These are phyloP conservation scores for Quercus aquifolioides DNA, from an alignment of 306 rosid genomes.

Conservation along the genomic window DNA sequence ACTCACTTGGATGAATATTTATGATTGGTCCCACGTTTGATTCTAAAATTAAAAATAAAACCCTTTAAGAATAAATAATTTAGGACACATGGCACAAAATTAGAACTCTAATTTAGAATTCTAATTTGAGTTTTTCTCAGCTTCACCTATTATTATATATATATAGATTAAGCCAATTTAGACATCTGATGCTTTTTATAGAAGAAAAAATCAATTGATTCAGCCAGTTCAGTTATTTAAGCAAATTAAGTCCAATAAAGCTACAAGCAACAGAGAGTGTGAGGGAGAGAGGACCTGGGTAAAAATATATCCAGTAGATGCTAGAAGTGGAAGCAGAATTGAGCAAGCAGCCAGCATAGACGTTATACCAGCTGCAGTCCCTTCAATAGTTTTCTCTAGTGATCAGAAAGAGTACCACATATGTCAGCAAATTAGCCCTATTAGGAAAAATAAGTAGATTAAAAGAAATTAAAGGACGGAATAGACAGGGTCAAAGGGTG, in stretches of 20 bases:
- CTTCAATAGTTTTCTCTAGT: conserved; percentile 97
- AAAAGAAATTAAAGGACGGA: not conserved
- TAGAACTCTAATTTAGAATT: too few species aligned
- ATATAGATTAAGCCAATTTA: not conserved
- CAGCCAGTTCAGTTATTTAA: not conserved
- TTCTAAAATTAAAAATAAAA: too few species aligned
- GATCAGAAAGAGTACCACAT: conserved; percentile 22
- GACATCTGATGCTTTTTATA: not conserved
- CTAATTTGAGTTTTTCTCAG: too few species aligned
- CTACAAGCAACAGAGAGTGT: conserved; percentile 15
- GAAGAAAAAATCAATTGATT: not conserved
- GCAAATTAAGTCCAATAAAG: not conserved
- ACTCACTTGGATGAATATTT: too few species aligned
- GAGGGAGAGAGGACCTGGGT: conserved; percentile 60
- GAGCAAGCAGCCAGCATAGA: conserved; percentile 90
- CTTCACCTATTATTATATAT: too few species aligned
- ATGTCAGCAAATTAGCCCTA: conserved; percentile 1
- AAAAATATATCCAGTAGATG: conserved; percentile 83
- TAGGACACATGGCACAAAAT: too few species aligned
- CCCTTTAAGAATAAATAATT: too few species aligned
- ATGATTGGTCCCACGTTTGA: too few species aligned
- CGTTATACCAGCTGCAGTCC: conserved; percentile 97
- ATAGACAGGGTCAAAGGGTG: too few species aligned
- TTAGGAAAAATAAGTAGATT: not conserved
- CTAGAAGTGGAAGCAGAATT: conserved; percentile 78